Evolutionary conservation across 257 asterid genomes (phyloP), one percentile per base, ranked within the genome.

Genomic region (Cordia subcordata): DNA sequence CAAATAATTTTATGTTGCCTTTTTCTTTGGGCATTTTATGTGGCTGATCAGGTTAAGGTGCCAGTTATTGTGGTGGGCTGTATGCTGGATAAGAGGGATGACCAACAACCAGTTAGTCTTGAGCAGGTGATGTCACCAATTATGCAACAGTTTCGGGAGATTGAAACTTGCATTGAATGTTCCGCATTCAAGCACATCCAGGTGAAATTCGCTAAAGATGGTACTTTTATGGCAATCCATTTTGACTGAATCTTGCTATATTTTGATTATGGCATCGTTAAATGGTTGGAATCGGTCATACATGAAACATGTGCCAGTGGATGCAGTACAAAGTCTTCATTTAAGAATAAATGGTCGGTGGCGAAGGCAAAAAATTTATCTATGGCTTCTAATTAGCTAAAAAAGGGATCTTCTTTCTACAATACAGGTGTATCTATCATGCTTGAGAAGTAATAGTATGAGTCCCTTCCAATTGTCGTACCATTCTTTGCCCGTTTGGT

Each of bases 31-130:
- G 54, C n/a, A 14, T 19, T 49, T 17, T 49, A 27, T 55, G 10
- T 64, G 56, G 35, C 38, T 61, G 75, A 61, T 72, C 85, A 90
- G 98, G 91, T 93, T 66, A 78, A 65, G 79, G 97, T 89, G 59
- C 96, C 99, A 10, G 97, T 93, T 44, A 83, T 93, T 67, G 99
- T 93, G 63, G 99, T 89, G 62, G 99, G 99, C 55, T 93, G 99
- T 77, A 93, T 82, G 97, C 81, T 93, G 47, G 99, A 93, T 73
- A 82, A 69, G 82, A 82, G 99, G 78, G 89, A 77, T 39, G 97
- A 81, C 49, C 88, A 75, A 52, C 81, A 75, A 18, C 82, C 94
- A 17, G 71, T 85, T 70, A 84, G 87, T 69, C 75, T 93, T 67
- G 99, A 89, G 80, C 90, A 85, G 81, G 94, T 88, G 72, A 93